Percentiles rank a stretch among this genome's conserved stretches.
Evolutionary conservation across 2,329 filamentous ascomycete genomes (phyloP).

Genomic region (Pyricularia sp.): DNA sequence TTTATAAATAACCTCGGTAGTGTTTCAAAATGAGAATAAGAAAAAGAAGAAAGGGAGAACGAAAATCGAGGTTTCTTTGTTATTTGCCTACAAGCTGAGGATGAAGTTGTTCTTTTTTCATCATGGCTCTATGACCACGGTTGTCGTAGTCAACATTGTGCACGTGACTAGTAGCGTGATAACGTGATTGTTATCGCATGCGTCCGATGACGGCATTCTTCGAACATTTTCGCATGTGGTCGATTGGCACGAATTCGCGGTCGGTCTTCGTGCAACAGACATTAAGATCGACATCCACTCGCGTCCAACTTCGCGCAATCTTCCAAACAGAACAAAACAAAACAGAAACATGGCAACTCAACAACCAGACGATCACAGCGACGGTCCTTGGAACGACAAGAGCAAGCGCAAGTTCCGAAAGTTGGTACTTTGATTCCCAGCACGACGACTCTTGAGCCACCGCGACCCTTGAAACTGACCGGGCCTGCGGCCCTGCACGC

Average conservation of each 20-base stretch:
- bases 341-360: conserved; percentile 1
- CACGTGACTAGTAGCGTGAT: not conserved
- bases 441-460: not conserved
- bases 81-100: no score
- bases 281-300: not conserved
- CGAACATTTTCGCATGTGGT: not conserved
- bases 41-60: no score
- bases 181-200: not conserved
- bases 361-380: not conserved
- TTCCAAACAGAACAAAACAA: not conserved
- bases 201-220: not conserved
- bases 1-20: no score
- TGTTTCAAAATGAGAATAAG: no score
- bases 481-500: conserved; percentile 7
- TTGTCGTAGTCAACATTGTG: not conserved
- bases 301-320: not conserved
- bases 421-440: conserved; percentile 26
- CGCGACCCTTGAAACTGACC: not conserved
- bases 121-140: not conserved
- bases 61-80: no score
- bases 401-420: conserved; percentile 51
- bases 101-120: not conserved
- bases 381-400: conserved; percentile 41
- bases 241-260: not conserved
- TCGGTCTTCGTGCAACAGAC: not conserved